These are phyloP conservation scores for Raphanus hybrid DNA, from an alignment of 441 rosid genomes.

Conservation along the genomic window DNA sequence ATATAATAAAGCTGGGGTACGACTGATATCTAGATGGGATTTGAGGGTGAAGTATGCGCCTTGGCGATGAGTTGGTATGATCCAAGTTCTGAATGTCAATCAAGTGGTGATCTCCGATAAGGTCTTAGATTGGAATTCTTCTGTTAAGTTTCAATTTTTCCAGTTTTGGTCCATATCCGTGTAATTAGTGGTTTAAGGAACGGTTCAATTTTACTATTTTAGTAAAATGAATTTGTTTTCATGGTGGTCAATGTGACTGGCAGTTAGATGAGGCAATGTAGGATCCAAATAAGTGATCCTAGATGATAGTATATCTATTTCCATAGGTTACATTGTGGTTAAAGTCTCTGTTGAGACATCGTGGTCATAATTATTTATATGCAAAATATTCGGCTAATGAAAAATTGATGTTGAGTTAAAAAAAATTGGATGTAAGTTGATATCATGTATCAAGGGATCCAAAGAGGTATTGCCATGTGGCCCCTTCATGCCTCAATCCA, in stretches of 20 bases:
- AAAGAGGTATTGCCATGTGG: slow-evolving; percentile 6
- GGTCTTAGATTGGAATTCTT: not conserved
- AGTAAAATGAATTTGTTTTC: not conserved
- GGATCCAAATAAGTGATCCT: too few species aligned
- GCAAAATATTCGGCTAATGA: too few species aligned
- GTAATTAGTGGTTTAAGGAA: not conserved
- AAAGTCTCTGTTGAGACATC: too few species aligned
- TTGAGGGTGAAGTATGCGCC: not conserved
- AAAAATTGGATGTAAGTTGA: not conserved
- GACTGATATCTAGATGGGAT: not conserved
- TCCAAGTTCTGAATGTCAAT: not conserved
- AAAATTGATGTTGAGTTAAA: not conserved
- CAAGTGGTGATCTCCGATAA: not conserved
- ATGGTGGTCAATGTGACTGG: not conserved
- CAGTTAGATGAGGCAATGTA: not conserved
- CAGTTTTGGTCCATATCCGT: not conserved
- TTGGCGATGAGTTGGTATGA: not conserved
- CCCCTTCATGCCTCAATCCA: slow-evolving; percentile 23
- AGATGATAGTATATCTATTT: too few species aligned
- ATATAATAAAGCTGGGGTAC: not conserved
- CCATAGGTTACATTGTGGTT: too few species aligned
- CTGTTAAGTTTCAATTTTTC: not conserved
- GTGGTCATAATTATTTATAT: too few species aligned
- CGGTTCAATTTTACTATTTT: not conserved
- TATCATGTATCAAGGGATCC: not conserved